Percentiles rank a stretch among this genome's conserved stretches.
Evolutionary conservation across 768 basidiomycete genomes (phyloP).

Genomic region (Crepidotus variabilis): DNA sequence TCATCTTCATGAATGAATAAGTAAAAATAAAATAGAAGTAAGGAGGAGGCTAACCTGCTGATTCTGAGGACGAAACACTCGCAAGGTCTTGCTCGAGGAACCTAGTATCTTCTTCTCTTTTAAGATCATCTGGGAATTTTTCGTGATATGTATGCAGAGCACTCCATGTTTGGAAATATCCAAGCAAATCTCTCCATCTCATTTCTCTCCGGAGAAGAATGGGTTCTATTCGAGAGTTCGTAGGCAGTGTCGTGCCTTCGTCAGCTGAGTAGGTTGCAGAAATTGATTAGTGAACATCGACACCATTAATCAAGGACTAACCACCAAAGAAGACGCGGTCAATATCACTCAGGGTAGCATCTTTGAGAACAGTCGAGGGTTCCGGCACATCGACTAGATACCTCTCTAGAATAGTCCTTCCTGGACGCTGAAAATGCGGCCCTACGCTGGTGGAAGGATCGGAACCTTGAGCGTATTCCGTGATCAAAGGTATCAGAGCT

Average conservation of each 20-base stretch:
- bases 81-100: slow-evolving; percentile 30
- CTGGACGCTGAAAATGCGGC: slow-evolving; percentile 78
- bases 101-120: slow-evolving; percentile 25
- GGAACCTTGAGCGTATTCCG: slow-evolving; percentile 57
- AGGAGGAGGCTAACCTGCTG: neutral
- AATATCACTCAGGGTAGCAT: slow-evolving; percentile 34
- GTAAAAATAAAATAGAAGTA: neutral
- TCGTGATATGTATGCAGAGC: slow-evolving; percentile 67
- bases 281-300: neutral
- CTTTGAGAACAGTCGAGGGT: slow-evolving; percentile 29
- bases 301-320: slow-evolving; percentile 16
- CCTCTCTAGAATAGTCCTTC: slow-evolving; percentile 68
- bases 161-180: slow-evolving; percentile 71
- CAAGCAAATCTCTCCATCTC: slow-evolving; percentile 63
- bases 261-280: neutral
- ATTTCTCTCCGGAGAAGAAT: slow-evolving; percentile 56
- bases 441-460: slow-evolving; percentile 56
- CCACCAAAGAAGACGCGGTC: slow-evolving; percentile 61
- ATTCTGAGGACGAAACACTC: slow-evolving; percentile 5
- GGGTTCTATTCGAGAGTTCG: slow-evolving; percentile 28
- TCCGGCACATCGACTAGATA: slow-evolving; percentile 70
- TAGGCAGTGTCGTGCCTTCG: slow-evolving; percentile 5
- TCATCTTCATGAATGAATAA: slow-evolving; percentile 14
- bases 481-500: slow-evolving; percentile 52
- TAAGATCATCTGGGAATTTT: slow-evolving; percentile 51